Base-by-base conservation (phyloP, 2,329 filamentous ascomycete genomes). In the Botryosphaeria dothidea region DNA sequence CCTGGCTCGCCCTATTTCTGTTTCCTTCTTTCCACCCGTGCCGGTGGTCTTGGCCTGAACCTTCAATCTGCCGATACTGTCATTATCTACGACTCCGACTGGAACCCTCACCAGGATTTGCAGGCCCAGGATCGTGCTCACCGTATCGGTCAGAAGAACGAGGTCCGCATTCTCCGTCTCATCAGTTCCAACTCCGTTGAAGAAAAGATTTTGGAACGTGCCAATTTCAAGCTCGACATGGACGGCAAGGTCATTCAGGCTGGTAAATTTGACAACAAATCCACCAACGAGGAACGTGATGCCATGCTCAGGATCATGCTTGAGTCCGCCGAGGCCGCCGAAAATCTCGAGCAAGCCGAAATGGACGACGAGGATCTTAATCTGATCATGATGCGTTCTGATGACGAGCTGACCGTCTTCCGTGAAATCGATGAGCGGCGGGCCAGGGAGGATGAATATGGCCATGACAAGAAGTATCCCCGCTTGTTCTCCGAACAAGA, bases 81-180 rank as follows among this genome's bases (percentile, higher is more conserved):
- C 81, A 97, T 99, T 79, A 99, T 99, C 74, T 99, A 97, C 80
- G 95, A 99, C 75, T 99, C 95, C 0, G 95, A 99, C 82, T 99
- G 95, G 95, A 99, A 99, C 79, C 95, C 95, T 75, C 94, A 98
- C 77, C 95, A 99, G 79, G 95, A 99, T 91, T 83, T 99, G 79
- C 95, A 99, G 79, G 95, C 95, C 15, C 95, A 99, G 77, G 95
- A 99, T 90, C 95, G 95, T 89, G 95, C 95, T 52, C 95, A 99
- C 88, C 94, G 95, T 90, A 99, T 99, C 70, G 95, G 95, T 67
- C 95, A 99, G 79, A 99, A 99, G 88, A 99, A 99, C 72, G 95
- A 99, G 79, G 95, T 99, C 65, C 91, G 95, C 72, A 99, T 99
- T 77, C 82, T 99, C 66, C 90, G 95, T 78, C 85, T 99, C 49